Evolutionary conservation across 495 filamentous ascomycete genomes (phyloP), one percentile per base, ranked within the genome.

Genomic region (Tuber aestivum): DNA sequence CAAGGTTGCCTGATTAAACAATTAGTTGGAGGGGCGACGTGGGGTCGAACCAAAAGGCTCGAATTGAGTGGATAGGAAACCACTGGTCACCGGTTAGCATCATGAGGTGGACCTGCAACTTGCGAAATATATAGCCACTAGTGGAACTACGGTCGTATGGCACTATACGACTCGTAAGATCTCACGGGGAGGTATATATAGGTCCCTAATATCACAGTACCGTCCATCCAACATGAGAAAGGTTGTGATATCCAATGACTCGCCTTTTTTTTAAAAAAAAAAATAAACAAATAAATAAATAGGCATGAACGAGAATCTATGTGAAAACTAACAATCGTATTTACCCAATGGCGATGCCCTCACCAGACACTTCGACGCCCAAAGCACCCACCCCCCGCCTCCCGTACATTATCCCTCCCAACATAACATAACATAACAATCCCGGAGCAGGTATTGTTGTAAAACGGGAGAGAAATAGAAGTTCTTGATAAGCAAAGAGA

Each of bases 1-100:
- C 10, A 89, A 87, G 71, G 45, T 81, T 79, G 42, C 27, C 14
- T 65, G 56, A 65, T 65, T 65, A 12, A 56, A 27, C 23, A 14
- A 8, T n/a, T 8, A n/a, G 48, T 0, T 14, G 23, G 48, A 56
- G 8, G 23, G 23, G 2, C 21, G 12, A 0, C 23, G 48, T 56
- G 45, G 21, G n/a, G 21, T 50, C 10, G 45, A 7, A 8, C 14
- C 45, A 8, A n/a, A n/a, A n/a, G 45, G 45, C 21, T 50, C 10
- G 21, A 50, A 21, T 23, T 50, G 45, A 23, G 45, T n/a, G 6
- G 45, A n/a, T 50, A n/a, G 45, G 20, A 7, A 7, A 20, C 7
- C 6, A 9, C 9, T 4, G n/a, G 6, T 21, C 21, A 5, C 14
- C 42, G 14, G 14, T 7, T 44, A 16, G 42, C 42, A 44, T 44